Base-by-base conservation (phyloP, 2,329 filamentous ascomycete species). In the Orbilia javanica region DNA sequence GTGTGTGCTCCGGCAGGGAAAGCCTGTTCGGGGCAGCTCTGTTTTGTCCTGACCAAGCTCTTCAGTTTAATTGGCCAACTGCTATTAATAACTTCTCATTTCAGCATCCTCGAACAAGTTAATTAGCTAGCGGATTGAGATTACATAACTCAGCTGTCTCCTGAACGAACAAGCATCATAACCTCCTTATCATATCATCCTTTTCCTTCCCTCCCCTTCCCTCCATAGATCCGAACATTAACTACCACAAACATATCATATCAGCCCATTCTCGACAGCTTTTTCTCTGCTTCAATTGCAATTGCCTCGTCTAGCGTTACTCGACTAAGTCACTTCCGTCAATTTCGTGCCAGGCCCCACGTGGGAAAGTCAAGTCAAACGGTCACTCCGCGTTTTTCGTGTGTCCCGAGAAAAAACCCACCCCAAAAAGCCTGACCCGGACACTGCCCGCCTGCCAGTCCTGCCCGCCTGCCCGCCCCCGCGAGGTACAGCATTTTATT, bases 291-390 rank as follows among this genome's bases (percentile, higher is more conserved):
- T 42, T 44, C 42, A 44, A 44, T 44, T 44, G 42, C 53, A 55
- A 55, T 63, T 52, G n/a, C 25, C 34, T 36, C 34, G 34, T 36
- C 34, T 36, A 36, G 13, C 34, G 34, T 36, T 2, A 11, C 27
- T 52, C 15, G 20, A 7, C 67, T 34, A n/a, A n/a, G n/a, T n/a
- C n/a, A n/a, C n/a, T n/a, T n/a, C 50, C 52, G 48, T n/a, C 39
- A 48, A 36, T 67, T 15, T 15, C 15, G 3, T 4, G 11, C 50
- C 27, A 46, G 55, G 57, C 57, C 68, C 68, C 68, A 73, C 69
- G 69, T 73, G 69, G 64, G 42, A 53, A 63, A 63, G 69, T 73
- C 69, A 63, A 63, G 69, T 73, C 69, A 73, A 73, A 73, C 69
- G 69, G 69, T 66, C 62, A 20, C 65, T 66, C 69, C 69, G 69